Conservation (phyloP, 2,329 filamentous ascomycete genomes). For the Botrytis pseudocinerea region DNA sequence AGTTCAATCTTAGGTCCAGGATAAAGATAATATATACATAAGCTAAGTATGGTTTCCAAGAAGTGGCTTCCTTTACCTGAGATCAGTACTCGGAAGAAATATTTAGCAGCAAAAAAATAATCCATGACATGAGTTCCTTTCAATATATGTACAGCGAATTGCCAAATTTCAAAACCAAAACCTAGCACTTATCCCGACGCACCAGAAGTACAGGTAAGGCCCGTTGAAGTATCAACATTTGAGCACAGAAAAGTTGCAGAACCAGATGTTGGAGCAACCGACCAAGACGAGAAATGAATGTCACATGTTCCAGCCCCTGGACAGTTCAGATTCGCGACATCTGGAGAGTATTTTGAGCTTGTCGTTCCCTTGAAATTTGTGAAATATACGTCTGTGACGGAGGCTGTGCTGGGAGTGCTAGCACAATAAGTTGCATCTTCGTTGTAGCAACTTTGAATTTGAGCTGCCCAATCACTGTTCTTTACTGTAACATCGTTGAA, state of each 20-base stretch:
- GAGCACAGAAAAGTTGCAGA: conserved; percentile 42
- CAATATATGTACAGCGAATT: not conserved
- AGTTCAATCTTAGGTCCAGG: too few relatives aligned
- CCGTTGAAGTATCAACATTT: conserved; percentile 40
- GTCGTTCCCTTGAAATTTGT: conserved; percentile 45
- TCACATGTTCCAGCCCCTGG: conserved; percentile 44
- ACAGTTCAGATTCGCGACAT: conserved; percentile 45
- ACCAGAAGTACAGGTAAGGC: conserved; percentile 41
- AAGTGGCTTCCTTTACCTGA: too few relatives aligned
- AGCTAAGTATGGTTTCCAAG: not conserved
- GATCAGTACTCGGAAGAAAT: not conserved
- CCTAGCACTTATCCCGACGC: conserved; percentile 39
- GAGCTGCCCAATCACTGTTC: conserved; percentile 47
- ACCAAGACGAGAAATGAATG: conserved; percentile 41
- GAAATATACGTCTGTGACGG: conserved; percentile 43
- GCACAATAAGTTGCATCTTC: conserved; percentile 43
- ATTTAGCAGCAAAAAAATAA: not conserved
- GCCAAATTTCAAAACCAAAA: not conserved
- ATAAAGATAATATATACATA: not conserved
- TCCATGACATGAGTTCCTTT: not conserved
- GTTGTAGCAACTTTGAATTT: conserved; percentile 49
- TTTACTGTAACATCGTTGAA: conserved; percentile 44
- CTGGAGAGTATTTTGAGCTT: conserved; percentile 42
- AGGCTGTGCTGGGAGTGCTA: conserved; percentile 41
- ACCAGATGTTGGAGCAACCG: conserved; percentile 42